phyloP scores from a whole-genome alignment of 2,329 filamentous ascomycete genomes.

The Trichoderma sp. region DNA sequence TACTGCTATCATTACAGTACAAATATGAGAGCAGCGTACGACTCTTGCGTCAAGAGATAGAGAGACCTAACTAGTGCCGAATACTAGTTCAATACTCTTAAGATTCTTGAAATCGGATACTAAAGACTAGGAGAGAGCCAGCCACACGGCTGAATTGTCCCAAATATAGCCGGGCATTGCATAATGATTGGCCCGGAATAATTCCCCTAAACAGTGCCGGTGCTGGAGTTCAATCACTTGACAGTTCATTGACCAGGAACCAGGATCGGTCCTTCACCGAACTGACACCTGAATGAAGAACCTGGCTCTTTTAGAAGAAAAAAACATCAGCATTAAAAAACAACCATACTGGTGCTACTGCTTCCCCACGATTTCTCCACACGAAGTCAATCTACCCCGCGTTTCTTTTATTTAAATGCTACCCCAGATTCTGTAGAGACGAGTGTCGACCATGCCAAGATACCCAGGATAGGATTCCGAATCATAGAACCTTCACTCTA shows the following conservation, averaged over 20 bases:
- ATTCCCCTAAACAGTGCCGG: neutral
- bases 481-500: neutral
- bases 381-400: neutral
- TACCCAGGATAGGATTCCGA: neutral
- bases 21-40: neutral
- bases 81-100: neutral
- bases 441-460: neutral
- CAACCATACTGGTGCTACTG: neutral
- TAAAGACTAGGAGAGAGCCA: neutral
- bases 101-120: neutral
- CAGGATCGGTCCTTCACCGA: neutral
- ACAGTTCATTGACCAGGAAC: neutral
- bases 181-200: neutral
- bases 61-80: neutral
- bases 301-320: neutral
- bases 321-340: neutral
- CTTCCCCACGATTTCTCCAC: slow-evolving; percentile 1
- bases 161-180: neutral
- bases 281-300: neutral
- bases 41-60: neutral
- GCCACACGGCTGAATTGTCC: neutral
- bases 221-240: neutral
- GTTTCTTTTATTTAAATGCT: slow-evolving; percentile 12
- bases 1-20: neutral
- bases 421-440: neutral